Evolutionary conservation across 345 rosid genomes (phyloP).

Genomic region (Sapria himalayana): DNA sequence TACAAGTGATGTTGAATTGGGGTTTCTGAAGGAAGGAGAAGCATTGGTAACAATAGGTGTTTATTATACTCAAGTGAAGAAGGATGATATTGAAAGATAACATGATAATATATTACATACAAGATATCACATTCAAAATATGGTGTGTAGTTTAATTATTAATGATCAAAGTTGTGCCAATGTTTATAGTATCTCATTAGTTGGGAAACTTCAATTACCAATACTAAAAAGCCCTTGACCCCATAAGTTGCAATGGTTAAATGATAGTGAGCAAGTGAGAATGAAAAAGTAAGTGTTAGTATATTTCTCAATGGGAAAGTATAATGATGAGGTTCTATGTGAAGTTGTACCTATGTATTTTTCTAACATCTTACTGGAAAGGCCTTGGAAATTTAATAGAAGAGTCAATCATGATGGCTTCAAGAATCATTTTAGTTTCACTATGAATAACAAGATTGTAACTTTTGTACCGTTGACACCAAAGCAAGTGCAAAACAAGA

Average conservation of each 20-base stretch:
- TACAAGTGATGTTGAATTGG: too few species aligned
- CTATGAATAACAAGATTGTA: too few species aligned
- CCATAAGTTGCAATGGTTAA: background rate
- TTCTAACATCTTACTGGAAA: background rate
- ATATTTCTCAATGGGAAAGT: conserved; percentile 1
- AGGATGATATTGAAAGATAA: too few species aligned
- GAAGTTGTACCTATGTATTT: background rate
- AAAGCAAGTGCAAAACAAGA: too few species aligned
- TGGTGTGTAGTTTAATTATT: conserved; percentile 2
- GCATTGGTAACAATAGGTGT: too few species aligned
- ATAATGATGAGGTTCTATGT: conserved; percentile 2
- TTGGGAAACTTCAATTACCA: background rate
- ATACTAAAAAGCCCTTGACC: background rate
- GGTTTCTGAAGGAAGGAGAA: too few species aligned
- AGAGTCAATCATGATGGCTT: too few species aligned
- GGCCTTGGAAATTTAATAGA: background rate
- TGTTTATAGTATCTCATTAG: background rate
- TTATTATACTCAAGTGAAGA: too few species aligned
- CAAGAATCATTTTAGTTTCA: too few species aligned
- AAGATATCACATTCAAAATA: background rate
- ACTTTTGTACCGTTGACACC: too few species aligned
- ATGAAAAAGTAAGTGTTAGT: background rate
- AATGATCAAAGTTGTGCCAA: background rate
- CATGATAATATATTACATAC: too few species aligned
- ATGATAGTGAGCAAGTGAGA: background rate